phyloP scores from a whole-genome alignment of 208 protist genomes.

The Angomonas desouzai region DNA sequence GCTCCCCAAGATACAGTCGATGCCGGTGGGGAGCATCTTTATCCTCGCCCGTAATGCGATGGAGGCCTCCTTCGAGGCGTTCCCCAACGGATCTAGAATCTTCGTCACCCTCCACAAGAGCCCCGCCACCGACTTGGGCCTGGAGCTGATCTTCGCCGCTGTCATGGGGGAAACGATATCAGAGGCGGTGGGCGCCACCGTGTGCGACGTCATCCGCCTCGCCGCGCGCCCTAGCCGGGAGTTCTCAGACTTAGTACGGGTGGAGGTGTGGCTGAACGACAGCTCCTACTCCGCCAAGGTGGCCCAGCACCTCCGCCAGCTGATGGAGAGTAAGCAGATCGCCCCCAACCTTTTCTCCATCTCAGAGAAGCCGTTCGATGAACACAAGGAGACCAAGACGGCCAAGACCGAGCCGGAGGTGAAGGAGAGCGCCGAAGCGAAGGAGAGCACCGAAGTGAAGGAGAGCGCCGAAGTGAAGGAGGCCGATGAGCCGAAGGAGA shows the following conservation, averaged over 20 bases:
- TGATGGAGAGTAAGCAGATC: slow-evolving; percentile 46
- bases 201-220: slow-evolving; percentile 86
- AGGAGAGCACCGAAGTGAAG: not conserved
- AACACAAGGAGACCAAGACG: slow-evolving; percentile 6
- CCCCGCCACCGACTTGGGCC: slow-evolving; percentile 51
- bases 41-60: slow-evolving; percentile 83
- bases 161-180: slow-evolving; percentile 73
- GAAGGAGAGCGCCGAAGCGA: slow-evolving; percentile 13
- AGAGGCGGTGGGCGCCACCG: slow-evolving; percentile 44
- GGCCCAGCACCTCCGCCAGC: slow-evolving; percentile 37
- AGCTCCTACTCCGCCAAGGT: slow-evolving; percentile 49
- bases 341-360: slow-evolving; percentile 47
- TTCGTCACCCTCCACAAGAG: slow-evolving; percentile 65
- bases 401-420: slow-evolving; percentile 5
- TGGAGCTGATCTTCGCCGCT: slow-evolving; percentile 63
- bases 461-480: not conserved
- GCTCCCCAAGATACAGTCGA: slow-evolving; percentile 74
- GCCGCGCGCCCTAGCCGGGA: slow-evolving; percentile 61
- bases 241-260: slow-evolving; percentile 56
- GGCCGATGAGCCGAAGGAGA: too few relatives aligned
- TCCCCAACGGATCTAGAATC: slow-evolving; percentile 76
- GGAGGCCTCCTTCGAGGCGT: slow-evolving; percentile 84
- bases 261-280: slow-evolving; percentile 88
- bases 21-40: slow-evolving; percentile 74
- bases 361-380: slow-evolving; percentile 53